Evolutionary conservation across 2,329 filamentous ascomycete genomes (phyloP).

Genomic region (Dactylellina haptotyla): DNA sequence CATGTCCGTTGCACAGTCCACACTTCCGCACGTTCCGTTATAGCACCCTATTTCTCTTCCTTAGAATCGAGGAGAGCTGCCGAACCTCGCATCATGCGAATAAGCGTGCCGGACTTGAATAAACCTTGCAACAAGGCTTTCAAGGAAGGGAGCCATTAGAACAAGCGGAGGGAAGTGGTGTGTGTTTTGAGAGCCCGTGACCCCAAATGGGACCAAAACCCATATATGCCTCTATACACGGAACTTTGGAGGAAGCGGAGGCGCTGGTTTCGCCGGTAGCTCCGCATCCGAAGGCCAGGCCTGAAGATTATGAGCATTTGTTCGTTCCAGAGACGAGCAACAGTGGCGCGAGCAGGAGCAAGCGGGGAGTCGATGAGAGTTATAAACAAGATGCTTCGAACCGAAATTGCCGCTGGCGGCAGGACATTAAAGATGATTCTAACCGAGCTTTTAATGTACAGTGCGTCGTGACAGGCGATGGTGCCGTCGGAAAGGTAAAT

Average conservation of each 20-base stretch:
- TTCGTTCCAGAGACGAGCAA: constrained; percentile 21
- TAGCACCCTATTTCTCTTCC: background rate
- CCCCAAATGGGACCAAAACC: constrained; percentile 46
- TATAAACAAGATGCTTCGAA: constrained; percentile 14
- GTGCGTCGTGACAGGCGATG: constrained; percentile 99
- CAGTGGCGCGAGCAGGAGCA: background rate
- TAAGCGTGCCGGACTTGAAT: constrained; percentile 29
- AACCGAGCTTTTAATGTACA: constrained; percentile 61
- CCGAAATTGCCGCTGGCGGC: constrained; percentile 36
- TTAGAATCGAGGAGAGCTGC: background rate
- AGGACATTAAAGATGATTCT: constrained; percentile 41
- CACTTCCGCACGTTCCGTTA: background rate
- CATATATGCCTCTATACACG: constrained; percentile 42
- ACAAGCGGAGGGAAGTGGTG: background rate
- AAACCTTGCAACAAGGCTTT: constrained; percentile 49
- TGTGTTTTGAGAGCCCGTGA: no score
- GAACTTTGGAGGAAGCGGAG: constrained; percentile 38
- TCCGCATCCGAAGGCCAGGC: constrained; percentile 31
- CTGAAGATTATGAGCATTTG: constrained; percentile 47
- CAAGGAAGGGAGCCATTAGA: constrained; percentile 10
- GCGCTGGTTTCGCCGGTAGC: constrained; percentile 40
- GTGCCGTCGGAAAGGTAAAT: constrained; percentile 96
- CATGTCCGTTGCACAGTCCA: constrained; percentile 1
- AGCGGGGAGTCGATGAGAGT: constrained; percentile 2
- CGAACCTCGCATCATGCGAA: constrained; percentile 37